These are phyloP conservation scores for Dictyostelium citrinum DNA, from an alignment of 78 protist genomes.

Conservation along the genomic window DNA sequence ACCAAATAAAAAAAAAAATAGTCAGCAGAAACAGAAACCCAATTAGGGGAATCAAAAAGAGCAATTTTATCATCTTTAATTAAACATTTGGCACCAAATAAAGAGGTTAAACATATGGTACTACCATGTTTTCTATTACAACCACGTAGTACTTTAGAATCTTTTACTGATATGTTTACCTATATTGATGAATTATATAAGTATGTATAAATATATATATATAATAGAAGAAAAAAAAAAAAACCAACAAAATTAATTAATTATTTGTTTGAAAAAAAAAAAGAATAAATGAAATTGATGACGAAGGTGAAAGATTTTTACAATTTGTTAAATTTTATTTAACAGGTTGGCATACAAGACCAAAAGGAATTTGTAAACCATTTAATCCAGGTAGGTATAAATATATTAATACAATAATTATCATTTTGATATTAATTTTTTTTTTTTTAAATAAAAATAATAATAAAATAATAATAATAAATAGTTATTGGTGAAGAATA, in stretches of 20 bases:
- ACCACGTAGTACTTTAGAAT: slow-evolving; percentile 70
- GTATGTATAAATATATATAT: neutral
- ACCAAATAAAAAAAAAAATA: no score
- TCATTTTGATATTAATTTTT: no score
- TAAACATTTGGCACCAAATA: slow-evolving; percentile 23
- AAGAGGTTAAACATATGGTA: slow-evolving; percentile 54
- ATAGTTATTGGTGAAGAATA: slow-evolving; percentile 48
- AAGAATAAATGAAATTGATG: slow-evolving; percentile 42
- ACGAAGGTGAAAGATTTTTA: slow-evolving; percentile 50
- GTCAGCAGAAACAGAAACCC: neutral
- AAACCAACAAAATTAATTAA: neutral
- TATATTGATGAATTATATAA: slow-evolving; percentile 55
- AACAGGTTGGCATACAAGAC: slow-evolving; percentile 56
- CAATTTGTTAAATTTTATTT: slow-evolving; percentile 60
- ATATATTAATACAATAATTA: no score
- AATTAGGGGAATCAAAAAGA: slow-evolving; percentile 1
- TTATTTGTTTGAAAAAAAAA: no score
- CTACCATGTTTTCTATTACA: slow-evolving; percentile 76
- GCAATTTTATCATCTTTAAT: slow-evolving; percentile 1
- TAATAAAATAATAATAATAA: no score
- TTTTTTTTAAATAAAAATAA: no score
- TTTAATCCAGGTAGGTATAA: slow-evolving; percentile 48
- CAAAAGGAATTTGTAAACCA: slow-evolving; percentile 78
- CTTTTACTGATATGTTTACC: slow-evolving; percentile 55
- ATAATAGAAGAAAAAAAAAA: no score